phyloP scores from a whole-genome alignment of 202 grass and related monocot genomes.

The Hordeum pubiflorum region DNA sequence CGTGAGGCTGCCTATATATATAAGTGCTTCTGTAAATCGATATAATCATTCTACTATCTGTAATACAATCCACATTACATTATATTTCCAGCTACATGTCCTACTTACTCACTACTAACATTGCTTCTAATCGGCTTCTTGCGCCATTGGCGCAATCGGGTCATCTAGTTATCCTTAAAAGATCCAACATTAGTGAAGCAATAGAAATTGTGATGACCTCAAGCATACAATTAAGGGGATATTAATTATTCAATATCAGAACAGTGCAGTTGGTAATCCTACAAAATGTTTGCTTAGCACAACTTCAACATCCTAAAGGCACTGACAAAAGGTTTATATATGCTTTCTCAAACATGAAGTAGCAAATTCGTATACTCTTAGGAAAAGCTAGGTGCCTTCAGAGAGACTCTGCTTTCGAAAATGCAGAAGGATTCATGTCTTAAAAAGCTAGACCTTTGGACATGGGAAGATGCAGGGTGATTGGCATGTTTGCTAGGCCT shows the following conservation, averaged over 20 bases:
- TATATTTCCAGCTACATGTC: too few relatives aligned
- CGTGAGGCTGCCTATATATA: too few relatives aligned
- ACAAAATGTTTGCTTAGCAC: slow-evolving; percentile 7
- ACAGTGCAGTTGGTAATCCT: neutral
- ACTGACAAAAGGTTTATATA: neutral
- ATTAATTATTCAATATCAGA: neutral
- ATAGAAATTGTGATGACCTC: neutral
- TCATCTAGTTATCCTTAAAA: slow-evolving; percentile 39
- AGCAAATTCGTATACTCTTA: neutral
- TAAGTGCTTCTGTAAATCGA: too few relatives aligned
- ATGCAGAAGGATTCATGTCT: slow-evolving; percentile 58
- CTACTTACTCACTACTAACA: too few relatives aligned
- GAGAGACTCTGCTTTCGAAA: slow-evolving; percentile 91
- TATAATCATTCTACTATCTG: too few relatives aligned
- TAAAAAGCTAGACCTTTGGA: too few relatives aligned
- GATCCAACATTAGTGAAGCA: slow-evolving; percentile 8
- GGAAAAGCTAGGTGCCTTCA: slow-evolving; percentile 53
- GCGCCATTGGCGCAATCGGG: too few relatives aligned
- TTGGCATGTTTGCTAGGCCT: too few relatives aligned
- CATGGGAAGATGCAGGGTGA: too few relatives aligned
- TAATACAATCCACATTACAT: too few relatives aligned
- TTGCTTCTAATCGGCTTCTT: too few relatives aligned
- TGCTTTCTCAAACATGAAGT: neutral
- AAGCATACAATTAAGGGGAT: too few relatives aligned
- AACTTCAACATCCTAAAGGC: neutral